phyloP scores from a whole-genome alignment of 1,284 basidiomycete species.

The Ustilago lituana region DNA sequence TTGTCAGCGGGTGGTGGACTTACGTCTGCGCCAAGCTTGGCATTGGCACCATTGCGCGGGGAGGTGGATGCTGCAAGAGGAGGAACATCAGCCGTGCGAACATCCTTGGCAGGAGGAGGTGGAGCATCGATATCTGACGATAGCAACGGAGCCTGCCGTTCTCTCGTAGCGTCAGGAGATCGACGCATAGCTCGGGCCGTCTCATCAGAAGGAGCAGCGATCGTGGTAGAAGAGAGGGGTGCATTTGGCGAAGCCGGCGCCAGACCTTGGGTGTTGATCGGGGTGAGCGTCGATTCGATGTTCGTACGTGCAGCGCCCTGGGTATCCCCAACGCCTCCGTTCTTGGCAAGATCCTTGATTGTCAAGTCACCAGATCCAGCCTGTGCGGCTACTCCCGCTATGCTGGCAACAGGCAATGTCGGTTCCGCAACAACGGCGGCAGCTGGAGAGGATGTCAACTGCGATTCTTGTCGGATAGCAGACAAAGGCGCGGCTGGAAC shows the following conservation, averaged over 20 bases:
- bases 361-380: neutral
- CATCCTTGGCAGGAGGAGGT: constrained; percentile 23
- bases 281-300: constrained; percentile 15
- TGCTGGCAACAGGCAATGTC: neutral
- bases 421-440: neutral
- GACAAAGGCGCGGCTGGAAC: neutral
- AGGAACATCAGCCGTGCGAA: neutral
- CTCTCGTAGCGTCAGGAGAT: constrained; percentile 20
- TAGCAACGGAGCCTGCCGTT: constrained; percentile 1
- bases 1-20: constrained; percentile 26
- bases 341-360: neutral
- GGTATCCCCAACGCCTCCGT: constrained; percentile 1
- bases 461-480: neutral
- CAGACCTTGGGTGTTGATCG: constrained; percentile 32
- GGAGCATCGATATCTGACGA: constrained; percentile 11
- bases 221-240: constrained; percentile 34
- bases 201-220: constrained; percentile 31
- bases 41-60: constrained; percentile 6
- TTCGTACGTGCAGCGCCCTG: neutral
- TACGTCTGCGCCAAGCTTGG: neutral
- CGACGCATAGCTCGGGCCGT: constrained; percentile 24
- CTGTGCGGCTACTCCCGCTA: neutral
- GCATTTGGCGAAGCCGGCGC: constrained; percentile 24
- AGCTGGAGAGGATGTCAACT: neutral
- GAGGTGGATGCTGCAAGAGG: neutral